These are phyloP conservation scores for Fraxinus anomala DNA, from an alignment of 257 asterid species.

Conservation along the genomic window DNA sequence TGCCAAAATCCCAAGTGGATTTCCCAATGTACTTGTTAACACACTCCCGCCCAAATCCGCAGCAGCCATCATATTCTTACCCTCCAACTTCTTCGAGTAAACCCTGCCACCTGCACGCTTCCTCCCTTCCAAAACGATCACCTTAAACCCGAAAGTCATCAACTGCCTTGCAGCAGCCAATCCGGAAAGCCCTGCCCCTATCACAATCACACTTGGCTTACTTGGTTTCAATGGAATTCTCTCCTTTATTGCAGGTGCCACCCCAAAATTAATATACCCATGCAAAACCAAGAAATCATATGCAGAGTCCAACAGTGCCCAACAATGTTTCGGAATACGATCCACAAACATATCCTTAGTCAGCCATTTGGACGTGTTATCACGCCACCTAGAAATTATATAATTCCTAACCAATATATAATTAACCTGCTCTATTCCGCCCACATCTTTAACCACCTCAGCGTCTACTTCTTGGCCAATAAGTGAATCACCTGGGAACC, in stretches of 20 bases:
- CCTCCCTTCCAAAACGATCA: conserved; percentile 80
- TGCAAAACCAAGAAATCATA: conserved; percentile 66
- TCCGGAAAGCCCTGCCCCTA: conserved; percentile 95
- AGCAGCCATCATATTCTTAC: conserved; percentile 56
- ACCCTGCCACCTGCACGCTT: conserved; percentile 95
- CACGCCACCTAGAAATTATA: conserved; percentile 82
- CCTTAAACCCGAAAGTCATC: conserved; percentile 88
- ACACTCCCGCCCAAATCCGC: conserved; percentile 97
- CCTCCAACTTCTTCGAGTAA: conserved; percentile 66
- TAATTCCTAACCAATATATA: conserved; percentile 84
- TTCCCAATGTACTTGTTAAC: conserved; percentile 85
- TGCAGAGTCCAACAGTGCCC: conserved; percentile 58
- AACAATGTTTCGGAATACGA: conserved; percentile 73
- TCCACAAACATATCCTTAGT: conserved; percentile 74
- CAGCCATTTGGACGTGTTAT: conserved; percentile 69
- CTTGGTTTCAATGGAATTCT: conserved; percentile 51
- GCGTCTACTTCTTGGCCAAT: conserved; percentile 91
- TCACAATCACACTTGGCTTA: conserved; percentile 60
- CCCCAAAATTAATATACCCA: conserved; percentile 95
- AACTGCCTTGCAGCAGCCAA: conserved; percentile 97
- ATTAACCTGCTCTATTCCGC: conserved; percentile 95
- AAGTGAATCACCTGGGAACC: conserved; percentile 91
- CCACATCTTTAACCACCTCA: conserved; percentile 79
- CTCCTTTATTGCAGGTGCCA: conserved; percentile 73
- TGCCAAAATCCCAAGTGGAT: conserved; percentile 90